Base-by-base conservation (phyloP, 2,329 filamentous ascomycete species). In the Fusarium sp. region DNA sequence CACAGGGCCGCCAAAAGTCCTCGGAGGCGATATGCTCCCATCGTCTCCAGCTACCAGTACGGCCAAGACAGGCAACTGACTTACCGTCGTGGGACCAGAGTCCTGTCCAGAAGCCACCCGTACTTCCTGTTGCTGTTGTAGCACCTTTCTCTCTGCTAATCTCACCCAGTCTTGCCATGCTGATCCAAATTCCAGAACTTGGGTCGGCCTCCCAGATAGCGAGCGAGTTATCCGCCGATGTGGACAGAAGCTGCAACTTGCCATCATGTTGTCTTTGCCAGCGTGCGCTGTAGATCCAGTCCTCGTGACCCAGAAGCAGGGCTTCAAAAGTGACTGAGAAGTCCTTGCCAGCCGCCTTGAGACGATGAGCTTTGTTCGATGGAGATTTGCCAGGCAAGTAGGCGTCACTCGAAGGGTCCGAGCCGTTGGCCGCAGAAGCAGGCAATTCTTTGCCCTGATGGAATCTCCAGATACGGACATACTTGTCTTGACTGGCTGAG, bases 401-500 rank as follows among this genome's bases (percentile, higher is more conserved):
- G 10, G 86, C 86, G 16, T 88, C 89, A 21, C 86, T 81, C 4
- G 82, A 81, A 49, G 88, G 86, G 64, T 92, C 89, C 7, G 87
- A 84, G 25, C 80, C 81, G 2, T 85, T 83, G 9, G 81, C 83
- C 41, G 86, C 86, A 51, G 86, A 82, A 0, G 85, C 81, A 2
- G 90, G 89, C 3, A 92, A 81, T 34, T 90, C 88, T 62, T 87
- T 86, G 34, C 93, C 93, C 66, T 87, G 84, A 69, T 92, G 92
- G 37, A 99, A 82, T 61, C 94, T 89, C 96, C 96, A 99, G 37
- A 99, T 87, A 42, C 96, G 92, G 63, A 98, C 91, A 75, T 98
- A 99, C 81, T 97, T 98, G 80, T 99, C 96, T 79, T 99, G 96
- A 77, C 95, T 98, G 23, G 94, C 94, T 13, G 95, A 98, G 1